These are phyloP conservation scores for Priceomyces melissophilus DNA, from an alignment of 805 yeast species.

Conservation along the genomic window DNA sequence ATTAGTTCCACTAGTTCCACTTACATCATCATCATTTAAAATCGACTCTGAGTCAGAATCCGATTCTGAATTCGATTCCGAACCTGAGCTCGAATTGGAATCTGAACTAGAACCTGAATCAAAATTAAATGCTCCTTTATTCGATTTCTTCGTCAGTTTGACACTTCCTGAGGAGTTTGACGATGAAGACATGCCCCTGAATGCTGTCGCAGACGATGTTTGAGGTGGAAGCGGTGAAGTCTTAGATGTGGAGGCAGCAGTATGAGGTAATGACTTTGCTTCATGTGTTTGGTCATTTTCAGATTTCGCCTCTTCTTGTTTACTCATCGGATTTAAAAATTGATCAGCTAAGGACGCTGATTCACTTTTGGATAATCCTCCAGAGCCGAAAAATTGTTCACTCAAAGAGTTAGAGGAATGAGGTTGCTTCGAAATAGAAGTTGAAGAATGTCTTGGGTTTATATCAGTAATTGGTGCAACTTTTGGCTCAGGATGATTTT, in stretches of 20 bases:
- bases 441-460: slow-evolving; percentile 33
- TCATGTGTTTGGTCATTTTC: no score
- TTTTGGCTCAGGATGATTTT: slow-evolving; percentile 22
- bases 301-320: background rate
- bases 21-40: slow-evolving; percentile 2
- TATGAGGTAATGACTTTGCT: background rate
- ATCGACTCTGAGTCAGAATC: slow-evolving; percentile 3
- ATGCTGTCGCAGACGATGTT: slow-evolving; percentile 41
- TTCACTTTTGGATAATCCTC: slow-evolving; percentile 6
- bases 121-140: slow-evolving; percentile 28
- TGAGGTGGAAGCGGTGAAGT: slow-evolving; percentile 42
- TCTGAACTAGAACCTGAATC: slow-evolving; percentile 31
- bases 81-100: slow-evolving; percentile 9
- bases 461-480: slow-evolving; percentile 23
- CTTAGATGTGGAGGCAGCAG: slow-evolving; percentile 24
- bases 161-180: slow-evolving; percentile 14
- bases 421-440: slow-evolving; percentile 38
- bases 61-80: slow-evolving; percentile 12
- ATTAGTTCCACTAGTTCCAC: slow-evolving; percentile 9
- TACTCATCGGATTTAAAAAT: slow-evolving; percentile 14
- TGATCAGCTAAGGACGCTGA: slow-evolving; percentile 18
- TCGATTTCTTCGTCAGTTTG: slow-evolving; percentile 9
- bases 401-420: slow-evolving; percentile 38
- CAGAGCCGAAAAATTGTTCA: slow-evolving; percentile 34
- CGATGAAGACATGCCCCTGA: slow-evolving; percentile 24